Conservation (phyloP, 768 basidiomycete genomes). For the Collybia sordida region DNA sequence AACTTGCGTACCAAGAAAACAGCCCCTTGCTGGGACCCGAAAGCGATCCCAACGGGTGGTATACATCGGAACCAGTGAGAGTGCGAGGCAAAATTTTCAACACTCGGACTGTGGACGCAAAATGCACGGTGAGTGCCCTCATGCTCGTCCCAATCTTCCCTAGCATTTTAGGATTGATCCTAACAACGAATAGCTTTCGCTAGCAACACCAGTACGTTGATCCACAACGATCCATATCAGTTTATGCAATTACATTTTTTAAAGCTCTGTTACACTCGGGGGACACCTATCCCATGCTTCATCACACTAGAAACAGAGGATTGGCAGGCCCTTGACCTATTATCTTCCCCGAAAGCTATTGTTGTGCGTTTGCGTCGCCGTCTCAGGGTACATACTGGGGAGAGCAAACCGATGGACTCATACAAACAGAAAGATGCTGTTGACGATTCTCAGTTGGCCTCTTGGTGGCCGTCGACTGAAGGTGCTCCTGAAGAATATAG, state of each 20-base stretch:
- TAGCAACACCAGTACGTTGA: conserved; percentile 37
- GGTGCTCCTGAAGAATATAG: conserved; percentile 3
- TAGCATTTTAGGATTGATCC: conserved; percentile 5
- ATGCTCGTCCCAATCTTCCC: not conserved
- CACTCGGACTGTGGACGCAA: conserved; percentile 24
- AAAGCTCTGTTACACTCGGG: conserved; percentile 41
- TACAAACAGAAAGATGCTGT: conserved; percentile 23
- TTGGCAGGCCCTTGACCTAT: conserved; percentile 31
- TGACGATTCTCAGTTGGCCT: conserved; percentile 26
- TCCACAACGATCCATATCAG: not conserved
- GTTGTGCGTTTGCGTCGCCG: conserved; percentile 29
- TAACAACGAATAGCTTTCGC: conserved; percentile 27
- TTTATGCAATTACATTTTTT: not conserved
- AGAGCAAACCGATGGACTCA: not conserved
- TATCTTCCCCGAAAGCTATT: conserved; percentile 31
- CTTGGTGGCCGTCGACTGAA: conserved; percentile 31
- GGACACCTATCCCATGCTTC: conserved; percentile 36
- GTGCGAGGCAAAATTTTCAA: conserved; percentile 29
- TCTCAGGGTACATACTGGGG: conserved; percentile 18
- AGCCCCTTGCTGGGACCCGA: conserved; percentile 33
- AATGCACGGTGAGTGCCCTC: conserved; percentile 30
- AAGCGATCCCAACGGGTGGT: conserved; percentile 41
- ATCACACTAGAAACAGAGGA: conserved; percentile 31
- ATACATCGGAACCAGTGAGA: conserved; percentile 20
- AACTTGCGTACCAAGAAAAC: conserved; percentile 33